Conservation (phyloP, 2,329 filamentous ascomycete genomes). For the Ceratocystiopsis sp. region DNA sequence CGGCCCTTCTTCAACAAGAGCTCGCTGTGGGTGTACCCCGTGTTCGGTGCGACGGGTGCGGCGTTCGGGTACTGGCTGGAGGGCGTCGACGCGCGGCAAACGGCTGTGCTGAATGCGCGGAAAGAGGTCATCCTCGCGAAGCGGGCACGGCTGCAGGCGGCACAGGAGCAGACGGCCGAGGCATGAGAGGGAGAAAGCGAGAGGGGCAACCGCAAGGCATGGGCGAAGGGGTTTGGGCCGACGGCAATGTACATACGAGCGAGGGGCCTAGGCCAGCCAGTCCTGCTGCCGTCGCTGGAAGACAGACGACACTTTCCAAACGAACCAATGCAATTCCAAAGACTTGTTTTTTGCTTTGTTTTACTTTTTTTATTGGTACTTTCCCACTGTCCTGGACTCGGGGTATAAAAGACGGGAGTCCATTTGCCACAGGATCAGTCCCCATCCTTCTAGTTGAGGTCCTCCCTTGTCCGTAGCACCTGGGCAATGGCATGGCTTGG, state of each 20-base stretch:
- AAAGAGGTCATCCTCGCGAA: slow-evolving; percentile 76
- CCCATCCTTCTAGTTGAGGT: slow-evolving; percentile 23
- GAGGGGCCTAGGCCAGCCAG: too few relatives aligned
- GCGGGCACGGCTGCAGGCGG: slow-evolving; percentile 49
- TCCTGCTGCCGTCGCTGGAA: too few relatives aligned
- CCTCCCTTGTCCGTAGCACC: slow-evolving; percentile 39
- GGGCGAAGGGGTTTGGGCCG: too few relatives aligned
- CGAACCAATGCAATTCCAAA: not conserved
- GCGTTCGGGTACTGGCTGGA: slow-evolving; percentile 96
- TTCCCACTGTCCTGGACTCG: too few relatives aligned
- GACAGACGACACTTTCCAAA: too few relatives aligned
- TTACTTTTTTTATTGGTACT: too few relatives aligned
- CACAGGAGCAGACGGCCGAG: slow-evolving; percentile 34
- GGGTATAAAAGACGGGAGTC: not conserved
- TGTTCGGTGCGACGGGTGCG: slow-evolving; percentile 71
- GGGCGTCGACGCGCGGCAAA: slow-evolving; percentile 72
- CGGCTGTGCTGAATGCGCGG: slow-evolving; percentile 57
- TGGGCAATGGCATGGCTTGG: slow-evolving; percentile 70
- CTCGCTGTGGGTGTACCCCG: slow-evolving; percentile 79
- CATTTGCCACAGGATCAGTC: too few relatives aligned
- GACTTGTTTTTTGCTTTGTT: not conserved
- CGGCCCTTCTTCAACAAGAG: slow-evolving; percentile 76
- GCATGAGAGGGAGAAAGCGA: not conserved
- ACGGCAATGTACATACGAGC: too few relatives aligned
- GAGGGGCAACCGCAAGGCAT: too few relatives aligned